These are phyloP conservation scores for Arthroderma sp. DNA, from an alignment of 2,329 filamentous ascomycete species.

Conservation along the genomic window DNA sequence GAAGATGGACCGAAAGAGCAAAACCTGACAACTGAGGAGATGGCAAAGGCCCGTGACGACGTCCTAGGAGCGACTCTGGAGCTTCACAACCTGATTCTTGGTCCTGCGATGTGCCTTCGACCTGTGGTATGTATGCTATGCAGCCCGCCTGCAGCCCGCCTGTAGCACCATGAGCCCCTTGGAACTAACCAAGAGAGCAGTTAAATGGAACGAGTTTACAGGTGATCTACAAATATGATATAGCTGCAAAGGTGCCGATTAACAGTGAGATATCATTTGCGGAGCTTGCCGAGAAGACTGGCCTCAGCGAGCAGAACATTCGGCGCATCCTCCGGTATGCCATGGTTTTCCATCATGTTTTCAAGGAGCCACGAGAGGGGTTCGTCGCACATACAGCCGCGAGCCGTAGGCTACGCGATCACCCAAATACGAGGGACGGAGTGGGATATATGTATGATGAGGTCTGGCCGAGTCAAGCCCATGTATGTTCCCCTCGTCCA, in stretches of 20 bases:
- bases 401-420: slow-evolving; percentile 4
- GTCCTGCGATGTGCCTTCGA: not conserved
- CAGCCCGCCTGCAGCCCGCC: no score
- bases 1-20: not conserved
- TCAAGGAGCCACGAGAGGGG: slow-evolving; percentile 6
- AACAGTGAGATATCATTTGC: slow-evolving; percentile 32
- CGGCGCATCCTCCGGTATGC: slow-evolving; percentile 12
- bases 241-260: slow-evolving; percentile 30
- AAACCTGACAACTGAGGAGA: not conserved
- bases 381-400: slow-evolving; percentile 9
- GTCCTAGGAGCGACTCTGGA: not conserved
- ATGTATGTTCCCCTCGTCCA: no score
- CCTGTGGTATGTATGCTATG: not conserved
- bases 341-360: slow-evolving; percentile 7
- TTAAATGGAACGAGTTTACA: slow-evolving; percentile 20
- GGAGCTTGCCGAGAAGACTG: slow-evolving; percentile 24
- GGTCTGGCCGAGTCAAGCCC: not conserved
- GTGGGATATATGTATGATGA: slow-evolving; percentile 7
- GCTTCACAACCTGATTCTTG: not conserved
- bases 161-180: no score
- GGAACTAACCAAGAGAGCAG: no score
- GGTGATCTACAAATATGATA: slow-evolving; percentile 43
- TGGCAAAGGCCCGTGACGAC: not conserved
- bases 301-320: slow-evolving; percentile 6
- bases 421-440: slow-evolving; percentile 2